phyloP scores from a whole-genome alignment of 2,329 filamentous ascomycete species.

The Aureobasidium sp. region DNA sequence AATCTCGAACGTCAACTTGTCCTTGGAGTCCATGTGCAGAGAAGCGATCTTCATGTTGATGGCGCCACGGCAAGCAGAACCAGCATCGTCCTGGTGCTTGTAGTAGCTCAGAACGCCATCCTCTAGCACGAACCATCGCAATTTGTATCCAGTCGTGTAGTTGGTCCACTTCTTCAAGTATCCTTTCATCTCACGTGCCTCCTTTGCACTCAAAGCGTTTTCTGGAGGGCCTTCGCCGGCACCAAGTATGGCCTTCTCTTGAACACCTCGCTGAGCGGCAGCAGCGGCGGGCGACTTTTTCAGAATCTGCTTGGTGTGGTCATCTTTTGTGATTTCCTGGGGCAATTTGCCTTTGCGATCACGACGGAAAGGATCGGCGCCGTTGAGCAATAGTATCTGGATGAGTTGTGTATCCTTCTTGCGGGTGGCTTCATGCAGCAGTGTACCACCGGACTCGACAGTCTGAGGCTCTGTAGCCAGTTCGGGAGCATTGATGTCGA shows the following conservation, averaged over 20 bases:
- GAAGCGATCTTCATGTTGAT: slow-evolving; percentile 98
- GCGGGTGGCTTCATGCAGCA: slow-evolving; percentile 88
- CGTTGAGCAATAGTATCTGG: slow-evolving; percentile 83
- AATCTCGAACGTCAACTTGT: slow-evolving; percentile 97
- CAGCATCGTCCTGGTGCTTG: slow-evolving; percentile 96
- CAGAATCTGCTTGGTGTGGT: slow-evolving; percentile 76
- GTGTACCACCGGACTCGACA: slow-evolving; percentile 74
- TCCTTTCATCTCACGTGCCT: slow-evolving; percentile 94
- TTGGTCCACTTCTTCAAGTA: slow-evolving; percentile 99
- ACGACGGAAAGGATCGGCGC: slow-evolving; percentile 89
- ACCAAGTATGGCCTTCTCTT: slow-evolving; percentile 85
- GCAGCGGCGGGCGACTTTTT: slow-evolving; percentile 93
- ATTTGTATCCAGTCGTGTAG: slow-evolving; percentile 92
- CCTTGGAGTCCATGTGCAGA: slow-evolving; percentile 91
- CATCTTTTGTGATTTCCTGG: slow-evolving; percentile 94
- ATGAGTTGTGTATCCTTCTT: slow-evolving; percentile 82
- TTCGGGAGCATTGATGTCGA: slow-evolving; percentile 90
- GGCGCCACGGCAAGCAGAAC: slow-evolving; percentile 89
- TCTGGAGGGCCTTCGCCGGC: slow-evolving; percentile 39
- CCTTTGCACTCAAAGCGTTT: slow-evolving; percentile 61
- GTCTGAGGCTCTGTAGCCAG: slow-evolving; percentile 75
- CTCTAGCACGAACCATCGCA: slow-evolving; percentile 96
- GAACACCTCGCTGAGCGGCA: slow-evolving; percentile 87
- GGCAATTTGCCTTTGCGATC: slow-evolving; percentile 93
- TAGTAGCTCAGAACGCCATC: slow-evolving; percentile 98